Evolutionary conservation across 345 rosid species (phyloP).

Genomic region (Anastatica hierochuntica): DNA sequence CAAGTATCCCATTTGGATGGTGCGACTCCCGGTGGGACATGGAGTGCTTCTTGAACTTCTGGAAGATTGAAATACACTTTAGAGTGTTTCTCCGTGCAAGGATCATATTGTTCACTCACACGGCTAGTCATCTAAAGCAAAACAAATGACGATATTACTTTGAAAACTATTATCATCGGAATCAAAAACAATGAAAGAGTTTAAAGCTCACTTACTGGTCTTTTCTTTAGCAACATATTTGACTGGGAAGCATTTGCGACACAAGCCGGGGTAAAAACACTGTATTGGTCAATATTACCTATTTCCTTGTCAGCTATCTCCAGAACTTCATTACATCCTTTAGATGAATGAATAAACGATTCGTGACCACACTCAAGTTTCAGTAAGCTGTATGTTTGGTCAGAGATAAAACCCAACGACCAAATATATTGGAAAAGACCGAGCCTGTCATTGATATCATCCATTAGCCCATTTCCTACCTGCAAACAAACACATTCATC

Average conservation of each 20-base stretch:
- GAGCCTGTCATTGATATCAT: constrained; percentile 71
- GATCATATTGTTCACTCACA: constrained; percentile 70
- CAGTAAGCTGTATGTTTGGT: constrained; percentile 59
- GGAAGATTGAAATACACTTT: constrained; percentile 69
- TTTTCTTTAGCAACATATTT: constrained; percentile 40
- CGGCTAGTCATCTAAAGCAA: constrained; percentile 44
- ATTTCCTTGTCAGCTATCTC: constrained; percentile 56
- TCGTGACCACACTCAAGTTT: constrained; percentile 57
- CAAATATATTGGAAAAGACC: constrained; percentile 79
- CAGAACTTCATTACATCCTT: constrained; percentile 38
- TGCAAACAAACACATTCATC: constrained; percentile 31
- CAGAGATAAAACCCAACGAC: constrained; percentile 85
- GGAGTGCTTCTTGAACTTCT: constrained; percentile 74
- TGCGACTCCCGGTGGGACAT: constrained; percentile 54
- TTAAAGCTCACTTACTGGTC: constrained; percentile 39
- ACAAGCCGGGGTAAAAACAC: constrained; percentile 79
- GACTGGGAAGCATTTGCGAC: constrained; percentile 43
- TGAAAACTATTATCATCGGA: background rate
- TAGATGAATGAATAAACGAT: constrained; percentile 62
- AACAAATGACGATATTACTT: constrained; percentile 1
- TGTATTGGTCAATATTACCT: constrained; percentile 81
- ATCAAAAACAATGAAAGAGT: background rate
- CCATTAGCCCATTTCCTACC: constrained; percentile 92
- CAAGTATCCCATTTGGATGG: constrained; percentile 81
- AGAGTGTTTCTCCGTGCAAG: constrained; percentile 85